Evolutionary conservation across 2,329 filamentous ascomycete genomes (phyloP).

Genomic region (Xylariaceae sp.): DNA sequence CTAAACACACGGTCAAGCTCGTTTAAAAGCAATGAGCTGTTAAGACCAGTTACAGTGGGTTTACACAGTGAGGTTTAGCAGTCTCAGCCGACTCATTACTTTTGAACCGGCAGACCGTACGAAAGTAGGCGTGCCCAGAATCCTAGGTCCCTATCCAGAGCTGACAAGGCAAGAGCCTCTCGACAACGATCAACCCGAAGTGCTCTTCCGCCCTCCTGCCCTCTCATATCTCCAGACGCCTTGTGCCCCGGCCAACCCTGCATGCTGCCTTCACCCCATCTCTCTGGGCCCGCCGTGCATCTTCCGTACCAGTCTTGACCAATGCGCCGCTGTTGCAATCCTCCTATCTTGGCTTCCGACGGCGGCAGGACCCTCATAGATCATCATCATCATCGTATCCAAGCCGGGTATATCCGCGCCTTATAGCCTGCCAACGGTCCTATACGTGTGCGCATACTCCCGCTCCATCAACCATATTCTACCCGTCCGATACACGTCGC

Average conservation of each 20-base stretch:
- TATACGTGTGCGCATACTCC: not conserved
- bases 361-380: conserved; percentile 12
- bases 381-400: not conserved
- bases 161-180: not conserved
- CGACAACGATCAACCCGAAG: not conserved
- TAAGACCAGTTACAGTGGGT: too few relatives aligned
- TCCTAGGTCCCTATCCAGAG: not conserved
- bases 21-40: too few relatives aligned
- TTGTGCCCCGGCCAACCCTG: not conserved
- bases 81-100: too few relatives aligned
- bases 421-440: not conserved
- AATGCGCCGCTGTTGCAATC: conserved; percentile 21
- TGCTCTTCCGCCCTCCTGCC: not conserved
- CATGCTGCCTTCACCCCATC: not conserved
- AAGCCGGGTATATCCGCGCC: not conserved
- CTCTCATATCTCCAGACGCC: not conserved
- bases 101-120: too few relatives aligned
- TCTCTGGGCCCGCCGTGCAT: not conserved
- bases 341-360: conserved; percentile 15
- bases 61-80: too few relatives aligned
- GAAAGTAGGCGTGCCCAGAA: too few relatives aligned
- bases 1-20: too few relatives aligned
- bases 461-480: not conserved
- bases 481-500: not conserved
- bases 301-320: not conserved